A percentile compares a stretch with the other conserved stretches of the same genome.
Evolutionary conservation across 2,329 filamentous ascomycete species (phyloP).

Genomic region (Ascocoryne sarcoides): DNA sequence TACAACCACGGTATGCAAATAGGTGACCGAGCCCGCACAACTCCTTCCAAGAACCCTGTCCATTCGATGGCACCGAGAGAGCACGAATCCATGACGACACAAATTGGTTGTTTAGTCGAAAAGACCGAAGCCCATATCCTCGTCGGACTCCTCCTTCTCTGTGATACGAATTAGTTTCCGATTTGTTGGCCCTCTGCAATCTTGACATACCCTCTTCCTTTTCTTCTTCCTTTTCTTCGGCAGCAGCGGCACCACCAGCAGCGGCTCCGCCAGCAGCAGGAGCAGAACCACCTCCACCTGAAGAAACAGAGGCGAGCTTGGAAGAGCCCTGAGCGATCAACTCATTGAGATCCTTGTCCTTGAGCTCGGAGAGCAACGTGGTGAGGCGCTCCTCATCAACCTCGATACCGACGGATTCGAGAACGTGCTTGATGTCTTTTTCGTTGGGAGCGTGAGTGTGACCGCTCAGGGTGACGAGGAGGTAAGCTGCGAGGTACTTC

Average conservation of each 20-base stretch:
- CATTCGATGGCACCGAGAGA: conserved; percentile 19
- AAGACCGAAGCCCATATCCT: conserved; percentile 70
- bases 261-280: conserved; percentile 59
- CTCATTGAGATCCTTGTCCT: conserved; percentile 89
- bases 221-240: conserved; percentile 60
- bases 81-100: conserved; percentile 13
- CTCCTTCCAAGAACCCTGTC: conserved; percentile 21
- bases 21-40: conserved; percentile 24
- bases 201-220: conserved; percentile 73
- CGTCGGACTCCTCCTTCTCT: conserved; percentile 64
- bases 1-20: conserved; percentile 24
- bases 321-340: conserved; percentile 66
- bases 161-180: conserved; percentile 22
- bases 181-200: background rate
- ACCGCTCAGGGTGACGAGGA: conserved; percentile 89
- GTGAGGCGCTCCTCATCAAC: conserved; percentile 79
- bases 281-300: conserved; percentile 57
- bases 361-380: conserved; percentile 80
- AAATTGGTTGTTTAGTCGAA: conserved; percentile 53
- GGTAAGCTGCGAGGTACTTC: conserved; percentile 99
- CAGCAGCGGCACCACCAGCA: conserved; percentile 56
- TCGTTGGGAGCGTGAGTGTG: conserved; percentile 75
- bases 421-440: conserved; percentile 77
- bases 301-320: conserved; percentile 97
- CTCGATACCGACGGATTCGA: conserved; percentile 91